Conservation (phyloP, 1,139 yeast species). For the Candida freyschussii region DNA sequence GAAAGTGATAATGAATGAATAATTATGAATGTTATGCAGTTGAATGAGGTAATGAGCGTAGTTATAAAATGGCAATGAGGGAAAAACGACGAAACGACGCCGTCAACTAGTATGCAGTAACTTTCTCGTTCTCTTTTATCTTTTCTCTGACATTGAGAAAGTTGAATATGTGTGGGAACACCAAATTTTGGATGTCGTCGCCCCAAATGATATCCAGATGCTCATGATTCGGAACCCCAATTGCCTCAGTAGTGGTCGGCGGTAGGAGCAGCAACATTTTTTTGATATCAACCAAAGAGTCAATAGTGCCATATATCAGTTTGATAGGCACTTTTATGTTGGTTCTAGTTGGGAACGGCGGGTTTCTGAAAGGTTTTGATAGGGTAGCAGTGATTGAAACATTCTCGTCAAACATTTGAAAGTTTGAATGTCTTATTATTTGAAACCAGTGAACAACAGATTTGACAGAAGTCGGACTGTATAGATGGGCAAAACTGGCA, state of each 20-base stretch:
- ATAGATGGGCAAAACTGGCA: slow-evolving; percentile 75
- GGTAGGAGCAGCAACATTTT: slow-evolving; percentile 48
- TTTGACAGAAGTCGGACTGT: slow-evolving; percentile 88
- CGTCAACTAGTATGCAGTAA: slow-evolving; percentile 5
- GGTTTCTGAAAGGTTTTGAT: slow-evolving; percentile 37
- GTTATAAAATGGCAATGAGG: background rate
- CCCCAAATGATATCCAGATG: slow-evolving; percentile 94
- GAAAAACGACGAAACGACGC: no score
- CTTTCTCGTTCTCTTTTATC: slow-evolving; percentile 11
- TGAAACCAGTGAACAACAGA: slow-evolving; percentile 97
- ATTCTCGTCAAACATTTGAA: slow-evolving; percentile 83
- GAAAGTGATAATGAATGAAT: slow-evolving; percentile 13
- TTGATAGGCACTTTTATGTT: slow-evolving; percentile 69
- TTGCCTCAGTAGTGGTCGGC: slow-evolving; percentile 27
- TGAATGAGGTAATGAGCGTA: background rate
- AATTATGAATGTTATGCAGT: background rate
- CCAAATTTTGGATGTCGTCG: slow-evolving; percentile 49
- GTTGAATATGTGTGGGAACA: slow-evolving; percentile 48
- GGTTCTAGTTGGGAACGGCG: slow-evolving; percentile 49
- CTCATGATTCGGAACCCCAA: slow-evolving; percentile 46
- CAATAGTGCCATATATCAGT: slow-evolving; percentile 72
- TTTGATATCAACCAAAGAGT: slow-evolving; percentile 80
- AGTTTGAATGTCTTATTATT: slow-evolving; percentile 70
- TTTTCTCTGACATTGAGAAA: slow-evolving; percentile 26
- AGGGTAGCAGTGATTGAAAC: slow-evolving; percentile 31